A percentile compares a stretch with the other conserved stretches of the same genome.
Evolutionary conservation across 2,329 filamentous ascomycete species (phyloP).

Genomic region (Pyrenochaeta sp.): DNA sequence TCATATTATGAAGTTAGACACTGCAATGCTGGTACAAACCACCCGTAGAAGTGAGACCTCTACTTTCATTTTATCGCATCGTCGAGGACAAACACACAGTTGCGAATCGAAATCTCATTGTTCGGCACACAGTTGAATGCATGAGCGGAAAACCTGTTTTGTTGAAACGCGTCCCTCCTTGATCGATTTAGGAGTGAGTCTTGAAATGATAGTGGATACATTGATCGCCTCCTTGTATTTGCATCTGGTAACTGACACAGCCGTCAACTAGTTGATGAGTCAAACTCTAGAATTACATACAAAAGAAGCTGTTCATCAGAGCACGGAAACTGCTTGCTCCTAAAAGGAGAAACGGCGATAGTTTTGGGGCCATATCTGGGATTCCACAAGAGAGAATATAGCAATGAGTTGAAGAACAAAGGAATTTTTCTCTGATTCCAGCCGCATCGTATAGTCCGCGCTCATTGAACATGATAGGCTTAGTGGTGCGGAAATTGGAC

Average conservation of each 20-base stretch:
- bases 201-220: too few species aligned
- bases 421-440: background rate
- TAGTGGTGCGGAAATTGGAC: conserved; percentile 4
- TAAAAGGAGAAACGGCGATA: too few species aligned
- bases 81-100: too few species aligned
- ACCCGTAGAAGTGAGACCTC: too few species aligned
- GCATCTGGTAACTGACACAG: background rate
- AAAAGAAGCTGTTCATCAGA: background rate
- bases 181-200: too few species aligned
- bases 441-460: conserved; percentile 1
- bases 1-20: too few species aligned
- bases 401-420: background rate
- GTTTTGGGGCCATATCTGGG: background rate
- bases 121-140: too few species aligned
- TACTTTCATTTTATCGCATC: too few species aligned
- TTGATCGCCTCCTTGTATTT: background rate
- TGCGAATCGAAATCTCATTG: too few species aligned
- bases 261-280: background rate
- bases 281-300: background rate
- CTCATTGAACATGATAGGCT: background rate
- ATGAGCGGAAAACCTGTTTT: too few species aligned
- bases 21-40: too few species aligned
- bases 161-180: too few species aligned
- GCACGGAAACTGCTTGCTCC: background rate
- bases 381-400: background rate